Evolutionary conservation across 1,284 basidiomycete species (phyloP).

Genomic region (Malassezia slooffiae): DNA sequence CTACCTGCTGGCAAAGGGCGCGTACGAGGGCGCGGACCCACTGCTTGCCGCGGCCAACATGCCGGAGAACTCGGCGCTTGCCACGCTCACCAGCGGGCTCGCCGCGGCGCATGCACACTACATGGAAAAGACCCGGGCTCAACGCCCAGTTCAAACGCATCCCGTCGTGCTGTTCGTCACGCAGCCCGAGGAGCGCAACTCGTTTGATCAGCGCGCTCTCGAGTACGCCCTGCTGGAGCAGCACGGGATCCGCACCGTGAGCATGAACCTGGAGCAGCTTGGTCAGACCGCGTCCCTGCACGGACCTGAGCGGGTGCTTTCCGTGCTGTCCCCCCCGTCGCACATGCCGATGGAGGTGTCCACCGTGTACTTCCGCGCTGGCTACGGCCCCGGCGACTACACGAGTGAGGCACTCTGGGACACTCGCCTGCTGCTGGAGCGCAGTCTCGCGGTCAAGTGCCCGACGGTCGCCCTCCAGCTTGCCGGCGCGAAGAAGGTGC

Average conservation of each 20-base stretch:
- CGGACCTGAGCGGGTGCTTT: conserved; percentile 1
- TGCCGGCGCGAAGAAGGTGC: conserved; percentile 89
- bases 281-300: conserved; percentile 6
- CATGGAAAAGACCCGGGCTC: conserved; percentile 36
- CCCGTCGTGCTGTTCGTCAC: conserved; percentile 69
- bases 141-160: conserved; percentile 1
- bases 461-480: conserved; percentile 82
- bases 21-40: conserved; percentile 58
- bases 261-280: conserved; percentile 30
- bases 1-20: conserved; percentile 28
- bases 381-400: conserved; percentile 78
- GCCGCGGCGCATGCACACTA: conserved; percentile 71
- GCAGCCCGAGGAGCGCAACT: conserved; percentile 80
- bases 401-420: conserved; percentile 56
- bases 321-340: conserved; percentile 2
- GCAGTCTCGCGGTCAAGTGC: conserved; percentile 78
- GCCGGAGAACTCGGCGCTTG: conserved; percentile 63
- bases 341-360: conserved; percentile 56
- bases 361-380: conserved; percentile 74
- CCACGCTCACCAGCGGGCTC: conserved; percentile 63
- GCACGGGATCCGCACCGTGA: conserved; percentile 41
- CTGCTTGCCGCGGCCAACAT: conserved; percentile 55
- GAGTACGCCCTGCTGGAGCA: conserved; percentile 72
- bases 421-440: conserved; percentile 65
- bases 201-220: conserved; percentile 83